Evolutionary conservation across 2,329 filamentous ascomycete species (phyloP), one percentile per base, ranked within the genome.

Genomic region (Bisporella sp.): DNA sequence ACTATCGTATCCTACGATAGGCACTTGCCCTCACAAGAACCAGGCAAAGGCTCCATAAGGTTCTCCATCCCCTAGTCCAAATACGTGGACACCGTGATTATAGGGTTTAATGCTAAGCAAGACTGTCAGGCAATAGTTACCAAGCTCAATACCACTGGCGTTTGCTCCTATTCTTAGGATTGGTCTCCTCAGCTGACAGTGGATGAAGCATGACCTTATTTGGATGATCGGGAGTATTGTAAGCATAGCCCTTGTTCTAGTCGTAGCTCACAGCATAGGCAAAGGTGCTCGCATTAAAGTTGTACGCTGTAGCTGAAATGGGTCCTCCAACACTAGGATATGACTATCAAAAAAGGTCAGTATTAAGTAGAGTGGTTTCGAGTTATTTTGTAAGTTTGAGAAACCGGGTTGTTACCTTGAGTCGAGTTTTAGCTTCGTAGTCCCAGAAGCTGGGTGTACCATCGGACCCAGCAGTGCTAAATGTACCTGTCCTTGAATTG

Each of bases 381-480:
- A 21, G 21, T 21, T 21, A 21, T 21, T 21, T 21, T 2, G 21
- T 21, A 21, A 21, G 21, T 21, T 21, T 21, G 21, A 21, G 21
- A 21, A 21, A 21, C 21, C 3, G 21, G 21, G 3, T 21, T 37
- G 8, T 37, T 37, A 37, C 91, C 74, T 90, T 91, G 53, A 92
- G 77, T n/a, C 87, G 76, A 69, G 89, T 85, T 71, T 91, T 91
- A 51, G 86, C 86, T 62, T 90, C 86, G 71, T 89, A 89, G 64
- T 97, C 92, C 87, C 87, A 92, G 77, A 91, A 91, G 73, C 91
- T 86, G 76, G 96, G 96, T 1, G 90, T 96, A 49, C 92, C 92
- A 69, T 97, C 92, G 32, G 84, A 87, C 51, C 92, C 92, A 42
- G 91, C 89, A 1, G 92, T 97, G 71, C 85, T 91, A 73, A 97